phyloP scores from a whole-genome alignment of 2,329 filamentous ascomycete genomes.

The Dothideomycetidae sp. region DNA sequence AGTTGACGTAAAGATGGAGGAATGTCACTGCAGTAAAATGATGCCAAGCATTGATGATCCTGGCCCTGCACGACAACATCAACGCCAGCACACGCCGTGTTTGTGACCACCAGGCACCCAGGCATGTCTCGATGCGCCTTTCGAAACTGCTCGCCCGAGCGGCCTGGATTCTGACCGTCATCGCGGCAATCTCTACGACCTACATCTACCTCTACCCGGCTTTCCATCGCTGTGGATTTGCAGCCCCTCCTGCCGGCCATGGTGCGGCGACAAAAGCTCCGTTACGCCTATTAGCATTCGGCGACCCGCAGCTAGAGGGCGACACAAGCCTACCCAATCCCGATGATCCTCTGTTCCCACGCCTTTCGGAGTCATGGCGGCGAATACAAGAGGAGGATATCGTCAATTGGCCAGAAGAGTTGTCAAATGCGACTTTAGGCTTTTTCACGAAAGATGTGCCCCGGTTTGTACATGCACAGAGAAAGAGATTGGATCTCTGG shows the following conservation, averaged over 20 bases:
- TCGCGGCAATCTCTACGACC: constrained; percentile 54
- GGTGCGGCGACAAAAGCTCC: constrained; percentile 42
- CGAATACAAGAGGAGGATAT: constrained; percentile 14
- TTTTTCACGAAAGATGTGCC: constrained; percentile 45
- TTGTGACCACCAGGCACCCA: too few relatives aligned
- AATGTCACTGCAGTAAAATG: too few relatives aligned
- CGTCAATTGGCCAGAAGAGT: constrained; percentile 17
- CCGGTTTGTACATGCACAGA: constrained; percentile 47
- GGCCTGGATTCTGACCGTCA: constrained; percentile 41
- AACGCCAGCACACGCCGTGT: too few relatives aligned
- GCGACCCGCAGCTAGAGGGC: constrained; percentile 87
- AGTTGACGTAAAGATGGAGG: too few relatives aligned
- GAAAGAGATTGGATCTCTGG: constrained; percentile 74
- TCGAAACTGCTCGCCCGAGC: constrained; percentile 32
- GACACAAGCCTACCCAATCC: constrained; percentile 61
- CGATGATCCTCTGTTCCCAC: constrained; percentile 30
- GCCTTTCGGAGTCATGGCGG: neutral
- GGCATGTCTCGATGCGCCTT: constrained; percentile 33
- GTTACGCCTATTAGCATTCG: constrained; percentile 75
- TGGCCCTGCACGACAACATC: too few relatives aligned
- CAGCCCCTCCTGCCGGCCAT: constrained; percentile 24
- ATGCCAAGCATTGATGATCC: too few relatives aligned
- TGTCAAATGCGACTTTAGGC: constrained; percentile 11
- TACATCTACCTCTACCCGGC: constrained; percentile 83
- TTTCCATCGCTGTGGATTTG: constrained; percentile 69